These are phyloP conservation scores for Metschnikowia proteae DNA, from an alignment of 805 yeast genomes.

Conservation along the genomic window DNA sequence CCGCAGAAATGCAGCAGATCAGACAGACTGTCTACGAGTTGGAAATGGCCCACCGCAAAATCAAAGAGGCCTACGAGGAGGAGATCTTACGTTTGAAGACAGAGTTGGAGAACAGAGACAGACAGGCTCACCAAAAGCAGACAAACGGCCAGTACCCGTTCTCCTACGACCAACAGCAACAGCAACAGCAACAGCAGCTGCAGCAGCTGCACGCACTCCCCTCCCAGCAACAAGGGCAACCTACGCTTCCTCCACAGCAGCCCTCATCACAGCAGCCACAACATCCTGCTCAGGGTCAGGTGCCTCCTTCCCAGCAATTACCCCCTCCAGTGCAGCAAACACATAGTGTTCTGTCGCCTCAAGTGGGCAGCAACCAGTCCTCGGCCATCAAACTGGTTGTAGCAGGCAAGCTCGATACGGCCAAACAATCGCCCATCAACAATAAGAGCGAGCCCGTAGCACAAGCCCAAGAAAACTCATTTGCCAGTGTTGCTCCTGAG, in stretches of 20 bases:
- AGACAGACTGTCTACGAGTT: constrained; percentile 91
- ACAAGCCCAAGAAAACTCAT: constrained; percentile 13
- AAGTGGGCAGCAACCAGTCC: constrained; percentile 2
- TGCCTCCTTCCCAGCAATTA: neutral
- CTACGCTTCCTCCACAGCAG: constrained; percentile 15
- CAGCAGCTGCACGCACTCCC: constrained; percentile 18
- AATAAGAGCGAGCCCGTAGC: constrained; percentile 16
- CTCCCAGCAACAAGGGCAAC: constrained; percentile 24
- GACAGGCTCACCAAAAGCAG: constrained; percentile 42
- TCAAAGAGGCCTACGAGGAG: constrained; percentile 94
- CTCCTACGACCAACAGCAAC: constrained; percentile 29
- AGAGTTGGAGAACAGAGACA: constrained; percentile 78
- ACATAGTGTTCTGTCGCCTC: constrained; percentile 1
- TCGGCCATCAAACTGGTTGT: constrained; percentile 1
- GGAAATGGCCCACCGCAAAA: constrained; percentile 89
- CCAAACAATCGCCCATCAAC: constrained; percentile 12
- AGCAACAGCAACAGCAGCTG: neutral
- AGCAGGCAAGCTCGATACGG: constrained; percentile 1
- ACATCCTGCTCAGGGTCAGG: neutral
- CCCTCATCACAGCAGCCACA: constrained; percentile 3
- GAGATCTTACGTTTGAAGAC: constrained; percentile 82
- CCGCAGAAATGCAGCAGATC: constrained; percentile 88
- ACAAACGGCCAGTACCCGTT: constrained; percentile 41
- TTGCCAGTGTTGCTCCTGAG: constrained; percentile 18
- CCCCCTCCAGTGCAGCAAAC: constrained; percentile 4